Base-by-base conservation (phyloP, 2,329 filamentous ascomycete genomes). In the Phyllosticta paracitricarpa region DNA sequence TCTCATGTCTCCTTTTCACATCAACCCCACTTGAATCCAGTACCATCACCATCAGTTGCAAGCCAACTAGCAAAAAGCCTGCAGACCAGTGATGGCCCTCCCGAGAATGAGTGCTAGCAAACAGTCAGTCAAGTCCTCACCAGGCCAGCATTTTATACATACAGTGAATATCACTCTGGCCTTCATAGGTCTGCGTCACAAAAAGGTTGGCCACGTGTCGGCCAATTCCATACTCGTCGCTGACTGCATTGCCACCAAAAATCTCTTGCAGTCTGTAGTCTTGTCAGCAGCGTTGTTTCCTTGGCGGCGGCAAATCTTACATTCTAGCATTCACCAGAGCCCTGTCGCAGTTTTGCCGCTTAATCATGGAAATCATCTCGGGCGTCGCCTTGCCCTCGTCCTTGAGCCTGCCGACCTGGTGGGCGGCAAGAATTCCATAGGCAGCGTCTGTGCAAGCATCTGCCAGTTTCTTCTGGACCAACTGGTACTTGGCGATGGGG, bases 161-260 rank as follows among this genome's bases (percentile, higher is more conserved):
- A 93, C 91, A 85, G 75, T 97, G 94, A 72, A 97, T 97, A 76
- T 97, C 94, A 71, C 92, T 97, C 77, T 97, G 94, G 24, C 94
- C 94, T 77, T 99, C 94, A 68, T 99, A 99, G 1, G 93, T 97
- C 78, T 97, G 93, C 60, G 93, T 95, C 59, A 99, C 94, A 75
- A 95, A 99, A 65, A 99, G 75, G 74, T 99, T 99, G 61, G 93
- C 88, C 63, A 97, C 94, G 78, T 97, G 94, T 65, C 94, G 85
- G 17, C 91, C 94, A 70, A 99, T 97, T 64, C 86, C 86, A 71
- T 97, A 99, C 77, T 99, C 94, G 69, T 99, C 94, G 70, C 91
- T 96, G 57, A 94, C 91, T n/a, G 94, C 94, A 71, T 99, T 99
- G 30, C 94, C 94, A 62, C 94, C 94, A 77, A 99, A 97, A 24